Percentiles rank a stretch among this genome's conserved stretches.
Evolutionary conservation across 352 stramenopile species (phyloP).

Genomic region (Lagenidium sp.): DNA sequence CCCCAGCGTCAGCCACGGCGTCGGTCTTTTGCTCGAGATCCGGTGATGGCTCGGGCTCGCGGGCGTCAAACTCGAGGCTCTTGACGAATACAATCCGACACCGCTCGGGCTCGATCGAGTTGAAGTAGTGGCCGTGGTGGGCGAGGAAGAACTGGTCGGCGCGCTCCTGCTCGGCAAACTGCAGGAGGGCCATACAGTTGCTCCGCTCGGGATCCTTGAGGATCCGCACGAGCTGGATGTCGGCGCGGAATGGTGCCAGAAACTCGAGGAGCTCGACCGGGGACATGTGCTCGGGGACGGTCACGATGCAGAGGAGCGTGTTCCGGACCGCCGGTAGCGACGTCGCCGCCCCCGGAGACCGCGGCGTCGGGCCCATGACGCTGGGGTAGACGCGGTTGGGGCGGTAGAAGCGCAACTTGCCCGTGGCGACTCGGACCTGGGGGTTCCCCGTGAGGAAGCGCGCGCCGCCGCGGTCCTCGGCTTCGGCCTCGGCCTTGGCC

Average conservation of each 20-base stretch:
- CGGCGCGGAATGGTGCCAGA: slow-evolving; percentile 53
- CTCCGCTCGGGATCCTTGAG: slow-evolving; percentile 70
- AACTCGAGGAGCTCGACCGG: slow-evolving; percentile 83
- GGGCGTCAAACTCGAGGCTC: slow-evolving; percentile 77
- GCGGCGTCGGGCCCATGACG: slow-evolving; percentile 8
- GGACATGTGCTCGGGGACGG: slow-evolving; percentile 78
- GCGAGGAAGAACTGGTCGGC: slow-evolving; percentile 82
- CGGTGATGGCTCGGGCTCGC: slow-evolving; percentile 14
- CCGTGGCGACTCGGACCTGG: slow-evolving; percentile 64
- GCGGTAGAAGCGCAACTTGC: slow-evolving; percentile 77
- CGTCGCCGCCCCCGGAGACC: too few species aligned
- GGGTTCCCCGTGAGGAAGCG: slow-evolving; percentile 71
- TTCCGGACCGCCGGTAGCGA: slow-evolving; percentile 54
- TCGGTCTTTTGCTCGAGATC: slow-evolving; percentile 2
- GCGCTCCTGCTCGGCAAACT: slow-evolving; percentile 69
- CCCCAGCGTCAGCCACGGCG: slow-evolving; percentile 7
- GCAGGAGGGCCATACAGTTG: slow-evolving; percentile 84
- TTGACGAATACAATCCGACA: slow-evolving; percentile 89
- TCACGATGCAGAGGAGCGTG: slow-evolving; percentile 74
- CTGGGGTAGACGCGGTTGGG: slow-evolving; percentile 48
- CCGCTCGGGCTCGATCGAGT: slow-evolving; percentile 86
- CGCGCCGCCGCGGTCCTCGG: slow-evolving; percentile 15
- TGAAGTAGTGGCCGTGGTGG: slow-evolving; percentile 89
- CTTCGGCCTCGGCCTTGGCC: slow-evolving; percentile 18
- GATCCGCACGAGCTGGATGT: slow-evolving; percentile 73